These are phyloP conservation scores for Lasiosphaeria ovina DNA, from an alignment of 495 filamentous ascomycete genomes.

Conservation along the genomic window DNA sequence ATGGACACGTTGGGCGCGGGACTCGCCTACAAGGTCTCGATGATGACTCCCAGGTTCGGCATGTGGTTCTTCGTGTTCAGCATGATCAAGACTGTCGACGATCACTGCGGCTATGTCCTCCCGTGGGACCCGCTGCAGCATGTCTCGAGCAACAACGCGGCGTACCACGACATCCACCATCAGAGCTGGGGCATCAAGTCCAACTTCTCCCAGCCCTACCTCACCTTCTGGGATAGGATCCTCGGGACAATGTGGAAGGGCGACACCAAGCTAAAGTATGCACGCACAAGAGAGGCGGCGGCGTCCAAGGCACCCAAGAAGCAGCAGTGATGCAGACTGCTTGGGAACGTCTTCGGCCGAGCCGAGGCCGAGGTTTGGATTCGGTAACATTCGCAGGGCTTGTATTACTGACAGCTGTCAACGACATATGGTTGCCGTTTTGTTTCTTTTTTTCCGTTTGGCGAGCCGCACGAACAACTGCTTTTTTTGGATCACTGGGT, in stretches of 20 bases:
- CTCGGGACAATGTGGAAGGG: slow-evolving; percentile 74
- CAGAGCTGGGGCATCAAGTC: slow-evolving; percentile 98
- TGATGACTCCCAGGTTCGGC: slow-evolving; percentile 74
- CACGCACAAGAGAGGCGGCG: slow-evolving; percentile 35
- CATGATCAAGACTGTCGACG: slow-evolving; percentile 94
- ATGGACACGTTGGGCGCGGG: slow-evolving; percentile 86
- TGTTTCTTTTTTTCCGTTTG: neutral
- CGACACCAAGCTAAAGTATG: slow-evolving; percentile 44
- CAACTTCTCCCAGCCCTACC: slow-evolving; percentile 75
- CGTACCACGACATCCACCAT: slow-evolving; percentile 96
- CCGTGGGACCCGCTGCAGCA: slow-evolving; percentile 93
- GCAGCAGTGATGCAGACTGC: neutral
- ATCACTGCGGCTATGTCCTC: slow-evolving; percentile 94
- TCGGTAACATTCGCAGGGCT: slow-evolving; percentile 12
- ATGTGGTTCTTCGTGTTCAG: slow-evolving; percentile 82
- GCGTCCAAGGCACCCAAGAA: slow-evolving; percentile 10
- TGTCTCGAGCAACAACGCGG: slow-evolving; percentile 87
- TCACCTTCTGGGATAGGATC: slow-evolving; percentile 77
- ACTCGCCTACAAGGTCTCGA: slow-evolving; percentile 71
- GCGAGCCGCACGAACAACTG: too few relatives aligned
- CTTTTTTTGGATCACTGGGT: too few relatives aligned
- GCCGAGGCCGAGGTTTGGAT: slow-evolving; percentile 1
- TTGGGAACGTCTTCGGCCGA: neutral
- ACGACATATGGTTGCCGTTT: neutral
- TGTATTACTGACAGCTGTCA: slow-evolving; percentile 12